Evolutionary conservation across 768 basidiomycete genomes (phyloP).

Genomic region (Suillus clintonianus): DNA sequence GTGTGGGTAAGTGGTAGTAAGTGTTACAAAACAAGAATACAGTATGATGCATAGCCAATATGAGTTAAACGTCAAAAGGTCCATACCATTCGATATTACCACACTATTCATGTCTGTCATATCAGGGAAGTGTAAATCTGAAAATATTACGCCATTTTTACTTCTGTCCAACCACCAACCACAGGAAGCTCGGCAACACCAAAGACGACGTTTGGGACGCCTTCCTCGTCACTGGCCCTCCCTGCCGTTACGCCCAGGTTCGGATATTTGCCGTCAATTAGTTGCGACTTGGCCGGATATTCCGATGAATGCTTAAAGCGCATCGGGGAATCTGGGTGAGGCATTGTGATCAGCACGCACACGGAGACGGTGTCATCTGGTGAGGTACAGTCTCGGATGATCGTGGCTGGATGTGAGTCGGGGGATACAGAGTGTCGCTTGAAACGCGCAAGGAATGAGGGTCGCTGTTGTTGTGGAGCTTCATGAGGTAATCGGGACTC

Average conservation of each 20-base stretch:
- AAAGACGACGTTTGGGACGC: slow-evolving; percentile 50
- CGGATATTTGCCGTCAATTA: slow-evolving; percentile 4
- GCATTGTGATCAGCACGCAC: slow-evolving; percentile 62
- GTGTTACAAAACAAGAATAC: neutral
- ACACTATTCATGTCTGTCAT: neutral
- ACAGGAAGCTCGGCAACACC: slow-evolving; percentile 44
- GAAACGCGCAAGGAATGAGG: slow-evolving; percentile 6
- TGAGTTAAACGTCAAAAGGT: neutral
- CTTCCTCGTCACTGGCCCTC: slow-evolving; percentile 32
- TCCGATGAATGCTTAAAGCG: slow-evolving; percentile 3
- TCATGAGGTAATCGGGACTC: neutral
- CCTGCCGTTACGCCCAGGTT: slow-evolving; percentile 13
- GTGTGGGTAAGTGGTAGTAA: neutral
- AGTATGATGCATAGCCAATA: neutral
- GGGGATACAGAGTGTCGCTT: slow-evolving; percentile 4
- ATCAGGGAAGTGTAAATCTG: neutral
- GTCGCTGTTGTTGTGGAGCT: neutral
- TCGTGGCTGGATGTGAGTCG: slow-evolving; percentile 4
- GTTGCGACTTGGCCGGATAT: slow-evolving; percentile 23
- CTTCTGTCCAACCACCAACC: neutral
- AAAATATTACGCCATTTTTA: neutral
- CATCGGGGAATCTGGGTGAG: slow-evolving; percentile 33
- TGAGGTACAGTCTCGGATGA: slow-evolving; percentile 6
- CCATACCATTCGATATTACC: neutral
- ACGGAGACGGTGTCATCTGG: slow-evolving; percentile 47